Percentiles rank a stretch among this genome's conserved stretches.
phyloP scores from a whole-genome alignment of 371 early-diverging fungal genomes.

The Syncephalastrum racemosum region DNA sequence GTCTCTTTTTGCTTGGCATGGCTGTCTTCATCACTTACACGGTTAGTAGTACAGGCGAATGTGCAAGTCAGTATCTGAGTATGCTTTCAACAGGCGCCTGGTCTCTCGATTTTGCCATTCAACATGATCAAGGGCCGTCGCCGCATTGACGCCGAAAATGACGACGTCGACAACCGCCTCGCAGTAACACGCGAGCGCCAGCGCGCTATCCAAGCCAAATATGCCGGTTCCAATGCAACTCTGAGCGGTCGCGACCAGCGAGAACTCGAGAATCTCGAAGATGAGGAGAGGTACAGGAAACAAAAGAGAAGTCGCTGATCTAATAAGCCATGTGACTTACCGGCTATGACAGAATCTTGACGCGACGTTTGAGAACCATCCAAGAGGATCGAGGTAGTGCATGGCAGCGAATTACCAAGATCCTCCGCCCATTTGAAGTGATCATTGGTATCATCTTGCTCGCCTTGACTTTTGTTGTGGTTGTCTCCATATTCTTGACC shows the following conservation, averaged over 20 bases:
- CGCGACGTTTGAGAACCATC: constrained; percentile 30
- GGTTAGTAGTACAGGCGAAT: constrained; percentile 20
- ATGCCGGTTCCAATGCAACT: constrained; percentile 22
- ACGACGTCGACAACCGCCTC: constrained; percentile 38
- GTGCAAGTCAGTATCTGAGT: neutral
- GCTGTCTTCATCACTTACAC: constrained; percentile 52
- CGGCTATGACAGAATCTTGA: constrained; percentile 26
- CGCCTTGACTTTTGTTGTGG: constrained; percentile 32
- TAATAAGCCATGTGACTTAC: neutral
- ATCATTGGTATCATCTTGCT: constrained; percentile 36
- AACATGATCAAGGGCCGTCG: constrained; percentile 46
- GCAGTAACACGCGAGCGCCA: constrained; percentile 41
- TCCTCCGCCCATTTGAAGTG: constrained; percentile 48
- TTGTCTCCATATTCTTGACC: constrained; percentile 55
- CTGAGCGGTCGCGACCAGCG: constrained; percentile 44
- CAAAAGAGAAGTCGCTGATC: neutral
- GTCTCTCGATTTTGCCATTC: constrained; percentile 55
- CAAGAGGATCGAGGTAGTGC: constrained; percentile 29
- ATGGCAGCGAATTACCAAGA: constrained; percentile 24
- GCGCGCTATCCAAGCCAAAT: constrained; percentile 39
- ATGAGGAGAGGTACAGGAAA: constrained; percentile 44
- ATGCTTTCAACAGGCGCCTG: constrained; percentile 43
- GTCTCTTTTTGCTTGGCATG: constrained; percentile 49
- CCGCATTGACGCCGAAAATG: constrained; percentile 34
- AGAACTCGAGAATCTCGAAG: constrained; percentile 44